A percentile compares a stretch with the other conserved stretches of the same genome.
Conservation (phyloP, 257 asterid species). For the Fraxinus anomala region DNA sequence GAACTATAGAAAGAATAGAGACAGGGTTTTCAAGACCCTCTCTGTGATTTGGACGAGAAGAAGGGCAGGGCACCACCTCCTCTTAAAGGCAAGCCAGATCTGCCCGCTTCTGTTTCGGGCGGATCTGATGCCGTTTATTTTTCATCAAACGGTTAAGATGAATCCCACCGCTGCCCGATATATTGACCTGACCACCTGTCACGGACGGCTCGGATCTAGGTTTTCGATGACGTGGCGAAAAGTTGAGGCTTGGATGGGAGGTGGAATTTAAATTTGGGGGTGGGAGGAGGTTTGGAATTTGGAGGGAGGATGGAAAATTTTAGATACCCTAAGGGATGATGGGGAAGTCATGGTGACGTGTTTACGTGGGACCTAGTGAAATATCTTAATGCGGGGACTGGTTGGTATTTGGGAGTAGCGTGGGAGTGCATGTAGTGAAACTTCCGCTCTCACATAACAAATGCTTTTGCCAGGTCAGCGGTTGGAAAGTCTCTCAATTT, state of each 20-base stretch:
- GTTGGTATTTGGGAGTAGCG: not conserved
- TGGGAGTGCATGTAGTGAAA: not conserved
- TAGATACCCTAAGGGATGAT: not conserved
- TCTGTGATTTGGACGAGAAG: slow-evolving; percentile 6
- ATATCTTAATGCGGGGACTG: not conserved
- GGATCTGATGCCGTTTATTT: slow-evolving; percentile 25
- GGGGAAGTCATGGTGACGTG: not conserved
- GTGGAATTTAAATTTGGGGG: not conserved
- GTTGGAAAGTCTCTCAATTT: not conserved
- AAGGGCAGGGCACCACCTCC: slow-evolving; percentile 16
- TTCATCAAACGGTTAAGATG: slow-evolving; percentile 24
- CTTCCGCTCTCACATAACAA: not conserved
- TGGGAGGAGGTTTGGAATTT: not conserved
- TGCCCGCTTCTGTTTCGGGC: slow-evolving; percentile 38
- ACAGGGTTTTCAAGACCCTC: slow-evolving; percentile 33
- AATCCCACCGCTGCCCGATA: slow-evolving; percentile 22
- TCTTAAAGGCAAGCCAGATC: slow-evolving; percentile 37
- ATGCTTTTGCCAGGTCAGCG: not conserved
- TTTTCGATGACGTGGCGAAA: slow-evolving; percentile 24
- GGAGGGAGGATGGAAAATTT: slow-evolving; percentile 24
- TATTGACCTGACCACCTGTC: slow-evolving; percentile 31
- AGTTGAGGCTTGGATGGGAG: slow-evolving; percentile 1
- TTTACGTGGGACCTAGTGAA: not conserved
- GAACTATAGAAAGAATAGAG: slow-evolving; percentile 48
- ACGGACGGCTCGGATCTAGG: slow-evolving; percentile 34